Conservation (phyloP, 768 basidiomycete genomes). For the Trametes maxima region DNA sequence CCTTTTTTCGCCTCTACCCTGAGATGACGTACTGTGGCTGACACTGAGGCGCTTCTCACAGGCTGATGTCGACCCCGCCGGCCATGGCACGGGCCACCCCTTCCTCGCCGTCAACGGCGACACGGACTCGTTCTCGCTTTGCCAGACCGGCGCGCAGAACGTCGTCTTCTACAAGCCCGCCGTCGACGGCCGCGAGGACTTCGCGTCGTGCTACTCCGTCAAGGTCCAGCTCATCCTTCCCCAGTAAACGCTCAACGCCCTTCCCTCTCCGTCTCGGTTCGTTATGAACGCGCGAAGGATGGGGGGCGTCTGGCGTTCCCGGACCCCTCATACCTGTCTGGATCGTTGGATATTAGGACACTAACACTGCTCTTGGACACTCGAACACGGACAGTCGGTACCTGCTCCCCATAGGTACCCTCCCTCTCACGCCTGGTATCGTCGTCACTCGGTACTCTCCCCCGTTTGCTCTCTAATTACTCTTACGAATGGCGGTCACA, state of each 20-base stretch:
- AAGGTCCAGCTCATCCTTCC: constrained; percentile 25
- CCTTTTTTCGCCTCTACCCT: neutral
- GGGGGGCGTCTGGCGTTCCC: too few relatives aligned
- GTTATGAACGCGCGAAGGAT: too few relatives aligned
- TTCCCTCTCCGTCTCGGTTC: neutral
- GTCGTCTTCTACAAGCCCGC: constrained; percentile 30
- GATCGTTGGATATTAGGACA: too few relatives aligned
- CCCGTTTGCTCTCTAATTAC: neutral
- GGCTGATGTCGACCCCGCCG: constrained; percentile 25
- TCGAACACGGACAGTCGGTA: too few relatives aligned
- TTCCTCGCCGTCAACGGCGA: constrained; percentile 28
- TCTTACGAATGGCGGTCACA: neutral
- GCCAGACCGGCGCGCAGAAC: constrained; percentile 20
- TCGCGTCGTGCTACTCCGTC: constrained; percentile 27
- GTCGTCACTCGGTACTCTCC: too few relatives aligned
- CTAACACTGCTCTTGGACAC: too few relatives aligned
- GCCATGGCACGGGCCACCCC: constrained; percentile 26
- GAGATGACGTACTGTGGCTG: neutral
- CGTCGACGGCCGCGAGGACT: constrained; percentile 23
- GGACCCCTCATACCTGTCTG: too few relatives aligned
- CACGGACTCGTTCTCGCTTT: constrained; percentile 25
- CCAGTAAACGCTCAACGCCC: neutral
- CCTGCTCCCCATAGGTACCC: too few relatives aligned
- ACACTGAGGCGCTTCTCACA: neutral
- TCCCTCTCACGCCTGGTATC: too few relatives aligned